A percentile compares a stretch with the other conserved stretches of the same genome.
Evolutionary conservation across 495 filamentous ascomycete genomes (phyloP).

Genomic region (Tuber aestivum): DNA sequence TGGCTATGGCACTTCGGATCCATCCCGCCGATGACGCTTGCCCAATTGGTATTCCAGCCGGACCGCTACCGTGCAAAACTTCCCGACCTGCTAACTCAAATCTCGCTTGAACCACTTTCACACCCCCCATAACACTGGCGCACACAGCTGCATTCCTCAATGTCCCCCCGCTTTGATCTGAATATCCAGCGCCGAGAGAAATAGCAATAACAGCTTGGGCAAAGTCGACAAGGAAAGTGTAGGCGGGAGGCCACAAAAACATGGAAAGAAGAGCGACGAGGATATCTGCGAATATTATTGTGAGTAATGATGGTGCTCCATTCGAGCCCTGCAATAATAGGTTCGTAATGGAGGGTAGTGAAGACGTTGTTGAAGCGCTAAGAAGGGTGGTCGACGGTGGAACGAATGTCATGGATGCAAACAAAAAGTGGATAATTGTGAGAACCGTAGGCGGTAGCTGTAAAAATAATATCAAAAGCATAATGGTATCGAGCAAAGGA

Average conservation of each 20-base stretch:
- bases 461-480: slow-evolving; percentile 94
- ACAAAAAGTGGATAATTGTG: slow-evolving; percentile 85
- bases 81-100: slow-evolving; percentile 50
- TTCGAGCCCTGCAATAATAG: slow-evolving; percentile 41
- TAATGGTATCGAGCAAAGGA: slow-evolving; percentile 90
- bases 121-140: slow-evolving; percentile 66
- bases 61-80: slow-evolving; percentile 20
- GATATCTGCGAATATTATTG: slow-evolving; percentile 67
- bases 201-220: slow-evolving; percentile 94
- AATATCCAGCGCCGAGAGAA: slow-evolving; percentile 75
- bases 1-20: slow-evolving; percentile 61
- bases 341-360: slow-evolving; percentile 49
- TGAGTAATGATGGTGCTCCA: slow-evolving; percentile 49
- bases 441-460: slow-evolving; percentile 90
- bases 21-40: slow-evolving; percentile 51
- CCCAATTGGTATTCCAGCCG: slow-evolving; percentile 19
- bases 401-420: slow-evolving; percentile 89
- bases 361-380: slow-evolving; percentile 47
- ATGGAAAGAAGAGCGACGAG: slow-evolving; percentile 78
- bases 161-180: slow-evolving; percentile 65
- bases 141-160: slow-evolving; percentile 70
- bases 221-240: slow-evolving; percentile 85
- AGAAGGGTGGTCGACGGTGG: slow-evolving; percentile 61
- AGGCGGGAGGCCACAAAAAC: slow-evolving; percentile 80
- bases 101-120: slow-evolving; percentile 57